Conservation (phyloP, 2,329 filamentous ascomycete species). For the Byssoonygena ceratinophila region DNA sequence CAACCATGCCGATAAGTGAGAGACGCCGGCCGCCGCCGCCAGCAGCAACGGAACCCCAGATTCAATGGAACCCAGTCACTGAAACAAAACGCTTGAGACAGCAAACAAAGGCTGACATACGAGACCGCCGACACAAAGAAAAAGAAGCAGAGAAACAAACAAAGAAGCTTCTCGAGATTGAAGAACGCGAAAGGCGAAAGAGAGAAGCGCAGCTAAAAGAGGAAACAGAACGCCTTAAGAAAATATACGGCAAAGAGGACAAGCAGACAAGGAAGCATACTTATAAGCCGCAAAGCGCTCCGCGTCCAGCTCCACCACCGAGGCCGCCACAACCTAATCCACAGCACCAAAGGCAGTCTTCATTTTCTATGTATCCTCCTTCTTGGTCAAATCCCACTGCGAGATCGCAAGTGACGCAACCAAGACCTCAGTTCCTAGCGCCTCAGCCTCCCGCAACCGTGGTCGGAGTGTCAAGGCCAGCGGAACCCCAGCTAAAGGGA, state of each 20-base stretch:
- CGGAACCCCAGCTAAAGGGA: slow-evolving; percentile 22
- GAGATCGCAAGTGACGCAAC: slow-evolving; percentile 12
- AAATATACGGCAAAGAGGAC: slow-evolving; percentile 44
- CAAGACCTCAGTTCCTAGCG: slow-evolving; percentile 17
- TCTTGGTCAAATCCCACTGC: slow-evolving; percentile 15
- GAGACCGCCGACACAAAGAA: slow-evolving; percentile 38
- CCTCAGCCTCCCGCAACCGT: slow-evolving; percentile 3
- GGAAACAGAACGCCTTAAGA: slow-evolving; percentile 63
- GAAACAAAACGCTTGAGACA: slow-evolving; percentile 39
- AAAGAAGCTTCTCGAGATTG: slow-evolving; percentile 43
- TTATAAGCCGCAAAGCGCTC: slow-evolving; percentile 7
- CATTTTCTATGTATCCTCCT: slow-evolving; percentile 11
- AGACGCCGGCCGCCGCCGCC: slow-evolving; percentile 19
- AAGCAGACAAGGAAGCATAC: slow-evolving; percentile 23
- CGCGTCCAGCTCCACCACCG: background rate
- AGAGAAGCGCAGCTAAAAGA: slow-evolving; percentile 53
- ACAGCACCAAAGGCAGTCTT: background rate
- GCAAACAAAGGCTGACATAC: slow-evolving; percentile 35
- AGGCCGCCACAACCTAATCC: background rate
- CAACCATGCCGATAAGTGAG: slow-evolving; percentile 2
- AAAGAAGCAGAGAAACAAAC: slow-evolving; percentile 44
- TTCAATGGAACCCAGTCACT: slow-evolving; percentile 43
- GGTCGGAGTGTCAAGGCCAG: slow-evolving; percentile 19
- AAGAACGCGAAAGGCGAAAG: slow-evolving; percentile 43
- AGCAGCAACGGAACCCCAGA: slow-evolving; percentile 43